These are phyloP conservation scores for Pseudocercospora macadamiae DNA, from an alignment of 2,329 filamentous ascomycete species.

Conservation along the genomic window DNA sequence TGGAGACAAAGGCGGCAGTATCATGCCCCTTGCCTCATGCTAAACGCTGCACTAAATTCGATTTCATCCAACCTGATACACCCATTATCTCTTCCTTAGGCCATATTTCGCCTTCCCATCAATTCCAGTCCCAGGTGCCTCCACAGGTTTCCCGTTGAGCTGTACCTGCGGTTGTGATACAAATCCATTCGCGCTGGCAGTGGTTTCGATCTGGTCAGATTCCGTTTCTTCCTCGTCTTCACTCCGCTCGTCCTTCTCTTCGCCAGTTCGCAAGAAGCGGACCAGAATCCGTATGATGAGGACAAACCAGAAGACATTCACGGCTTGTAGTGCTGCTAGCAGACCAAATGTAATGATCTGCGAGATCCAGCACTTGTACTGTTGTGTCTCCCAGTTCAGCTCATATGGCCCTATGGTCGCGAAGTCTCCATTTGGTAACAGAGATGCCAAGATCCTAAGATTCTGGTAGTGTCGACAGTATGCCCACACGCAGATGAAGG, in stretches of 20 bases:
- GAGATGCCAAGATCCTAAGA: constrained; percentile 72
- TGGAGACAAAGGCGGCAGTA: neutral
- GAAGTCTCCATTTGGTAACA: constrained; percentile 69
- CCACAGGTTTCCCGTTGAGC: constrained; percentile 26
- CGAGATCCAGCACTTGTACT: constrained; percentile 75
- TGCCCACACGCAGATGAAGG: constrained; percentile 83
- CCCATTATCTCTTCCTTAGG: constrained; percentile 17
- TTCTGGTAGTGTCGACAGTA: constrained; percentile 89
- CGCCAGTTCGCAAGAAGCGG: constrained; percentile 65
- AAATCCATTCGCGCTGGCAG: constrained; percentile 8
- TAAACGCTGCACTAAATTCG: constrained; percentile 16
- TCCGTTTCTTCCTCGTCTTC: constrained; percentile 58
- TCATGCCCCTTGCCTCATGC: neutral
- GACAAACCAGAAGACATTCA: constrained; percentile 83
- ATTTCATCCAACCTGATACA: neutral
- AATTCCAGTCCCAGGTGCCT: constrained; percentile 21
- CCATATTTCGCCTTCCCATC: constrained; percentile 14
- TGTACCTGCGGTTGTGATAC: constrained; percentile 21
- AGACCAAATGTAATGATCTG: constrained; percentile 69
- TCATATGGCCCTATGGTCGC: constrained; percentile 73
- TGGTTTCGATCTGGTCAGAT: neutral
- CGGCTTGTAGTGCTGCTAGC: constrained; percentile 68
- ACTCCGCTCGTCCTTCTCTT: constrained; percentile 71
- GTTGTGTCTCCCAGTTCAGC: constrained; percentile 73
- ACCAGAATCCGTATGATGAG: constrained; percentile 76